A percentile compares a stretch with the other conserved stretches of the same genome.
These are phyloP conservation scores for Aspergillus sparsus DNA, from an alignment of 495 filamentous ascomycete species.

Conservation along the genomic window DNA sequence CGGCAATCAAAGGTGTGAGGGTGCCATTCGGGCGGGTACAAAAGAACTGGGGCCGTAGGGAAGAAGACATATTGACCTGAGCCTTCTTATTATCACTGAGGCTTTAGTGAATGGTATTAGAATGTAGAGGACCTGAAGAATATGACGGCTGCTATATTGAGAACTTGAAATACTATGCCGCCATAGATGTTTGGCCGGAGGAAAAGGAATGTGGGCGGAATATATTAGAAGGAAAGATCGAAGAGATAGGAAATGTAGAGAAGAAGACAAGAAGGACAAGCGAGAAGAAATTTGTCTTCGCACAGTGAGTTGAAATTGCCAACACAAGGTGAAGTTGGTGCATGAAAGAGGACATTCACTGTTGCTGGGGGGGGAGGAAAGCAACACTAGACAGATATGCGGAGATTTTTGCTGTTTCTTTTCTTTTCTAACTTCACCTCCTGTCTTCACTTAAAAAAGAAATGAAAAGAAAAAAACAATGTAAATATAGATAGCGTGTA, in stretches of 20 bases:
- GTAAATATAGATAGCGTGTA: neutral
- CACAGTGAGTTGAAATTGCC: slow-evolving; percentile 16
- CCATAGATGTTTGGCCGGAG: neutral
- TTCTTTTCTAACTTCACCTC: slow-evolving; percentile 2
- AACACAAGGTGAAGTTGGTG: slow-evolving; percentile 9
- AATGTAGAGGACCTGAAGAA: neutral
- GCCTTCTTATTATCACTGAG: neutral
- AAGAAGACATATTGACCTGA: slow-evolving; percentile 27
- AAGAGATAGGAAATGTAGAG: slow-evolving; percentile 16
- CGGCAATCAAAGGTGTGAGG: slow-evolving; percentile 62
- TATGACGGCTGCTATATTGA: neutral
- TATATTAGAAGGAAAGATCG: slow-evolving; percentile 5
- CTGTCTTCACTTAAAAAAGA: neutral
- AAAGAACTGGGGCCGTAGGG: slow-evolving; percentile 50
- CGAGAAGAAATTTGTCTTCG: slow-evolving; percentile 7
- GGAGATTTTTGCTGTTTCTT: slow-evolving; percentile 11
- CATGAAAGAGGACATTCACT: slow-evolving; percentile 27
- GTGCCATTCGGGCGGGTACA: slow-evolving; percentile 57
- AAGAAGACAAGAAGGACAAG: slow-evolving; percentile 18
- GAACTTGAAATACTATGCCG: neutral
- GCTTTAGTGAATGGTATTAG: neutral
- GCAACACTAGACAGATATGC: slow-evolving; percentile 12
- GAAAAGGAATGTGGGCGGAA: slow-evolving; percentile 14
- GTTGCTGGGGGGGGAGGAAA: slow-evolving; percentile 10
- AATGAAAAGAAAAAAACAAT: neutral